phyloP scores from a whole-genome alignment of 306 rosid species.

The Cajanus cajan region DNA sequence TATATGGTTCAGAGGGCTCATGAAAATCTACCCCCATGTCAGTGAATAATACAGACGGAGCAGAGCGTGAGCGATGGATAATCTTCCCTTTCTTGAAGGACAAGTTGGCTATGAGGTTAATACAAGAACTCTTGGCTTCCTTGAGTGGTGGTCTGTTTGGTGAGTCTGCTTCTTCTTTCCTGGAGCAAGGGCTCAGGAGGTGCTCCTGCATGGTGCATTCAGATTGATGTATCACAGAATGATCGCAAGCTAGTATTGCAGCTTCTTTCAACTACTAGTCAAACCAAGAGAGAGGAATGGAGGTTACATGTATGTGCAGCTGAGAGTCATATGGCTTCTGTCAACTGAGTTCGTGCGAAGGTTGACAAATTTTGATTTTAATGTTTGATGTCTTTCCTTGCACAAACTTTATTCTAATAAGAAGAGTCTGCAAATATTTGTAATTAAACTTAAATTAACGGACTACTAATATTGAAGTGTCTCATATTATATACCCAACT shows the following conservation, averaged over 20 bases:
- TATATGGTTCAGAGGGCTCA: constrained; percentile 32
- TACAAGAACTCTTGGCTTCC: constrained; percentile 35
- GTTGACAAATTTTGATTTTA: neutral
- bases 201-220: constrained; percentile 37
- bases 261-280: constrained; percentile 36
- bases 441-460: neutral
- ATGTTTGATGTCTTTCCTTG: neutral
- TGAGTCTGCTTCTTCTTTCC: constrained; percentile 22
- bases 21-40: neutral
- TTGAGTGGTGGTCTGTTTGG: constrained; percentile 27
- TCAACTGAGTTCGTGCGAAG: neutral
- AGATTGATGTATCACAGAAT: constrained; percentile 1
- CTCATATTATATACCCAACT: neutral
- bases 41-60: constrained; percentile 54
- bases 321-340: neutral
- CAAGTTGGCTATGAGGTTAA: constrained; percentile 49
- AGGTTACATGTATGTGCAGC: neutral
- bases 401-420: neutral
- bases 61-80: constrained; percentile 52
- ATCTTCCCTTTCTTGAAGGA: constrained; percentile 40
- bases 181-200: constrained; percentile 33
- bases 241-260: neutral
- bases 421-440: neutral
- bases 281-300: constrained; percentile 24
- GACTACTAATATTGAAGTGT: neutral